Percentiles rank a stretch among this genome's conserved stretches.
These are phyloP conservation scores for Austroboletus olivaceoglutinosus DNA, from an alignment of 1,284 basidiomycete genomes.

Conservation along the genomic window DNA sequence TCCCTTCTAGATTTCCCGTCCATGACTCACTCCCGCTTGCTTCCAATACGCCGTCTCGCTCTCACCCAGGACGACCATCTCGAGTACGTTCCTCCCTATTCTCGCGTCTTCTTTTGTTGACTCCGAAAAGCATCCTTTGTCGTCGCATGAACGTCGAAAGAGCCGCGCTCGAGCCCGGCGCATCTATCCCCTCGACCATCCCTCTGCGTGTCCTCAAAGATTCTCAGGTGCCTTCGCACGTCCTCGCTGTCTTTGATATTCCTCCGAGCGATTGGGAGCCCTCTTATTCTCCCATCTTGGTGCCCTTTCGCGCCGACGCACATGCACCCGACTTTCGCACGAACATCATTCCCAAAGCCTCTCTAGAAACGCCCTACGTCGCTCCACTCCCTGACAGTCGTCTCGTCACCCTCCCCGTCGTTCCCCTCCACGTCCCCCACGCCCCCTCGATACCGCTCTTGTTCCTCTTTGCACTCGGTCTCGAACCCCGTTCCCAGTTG, in stretches of 20 bases:
- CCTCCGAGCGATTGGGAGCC: conserved; percentile 32
- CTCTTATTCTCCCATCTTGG: conserved; percentile 39
- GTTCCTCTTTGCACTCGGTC: conserved; percentile 32
- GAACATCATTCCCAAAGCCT: conserved; percentile 35
- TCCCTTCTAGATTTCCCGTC: conserved; percentile 11
- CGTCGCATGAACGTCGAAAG: conserved; percentile 46
- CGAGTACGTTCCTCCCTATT: conserved; percentile 35
- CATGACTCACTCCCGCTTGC: conserved; percentile 29
- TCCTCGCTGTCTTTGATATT: conserved; percentile 43
- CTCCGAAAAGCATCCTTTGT: conserved; percentile 41
- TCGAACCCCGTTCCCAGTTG: conserved; percentile 33
- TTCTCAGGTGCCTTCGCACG: conserved; percentile 47
- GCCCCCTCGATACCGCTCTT: conserved; percentile 34
- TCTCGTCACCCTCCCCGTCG: conserved; percentile 31
- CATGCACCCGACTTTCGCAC: conserved; percentile 43
- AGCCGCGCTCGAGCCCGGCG: conserved; percentile 24
- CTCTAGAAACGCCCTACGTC: conserved; percentile 33
- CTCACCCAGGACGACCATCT: conserved; percentile 36
- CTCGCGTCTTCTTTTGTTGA: conserved; percentile 9
- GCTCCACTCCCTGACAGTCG: conserved; percentile 11
- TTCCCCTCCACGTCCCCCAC: conserved; percentile 34
- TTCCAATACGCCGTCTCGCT: conserved; percentile 22
- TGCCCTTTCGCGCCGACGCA: conserved; percentile 45
- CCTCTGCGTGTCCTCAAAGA: conserved; percentile 42
- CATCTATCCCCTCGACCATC: conserved; percentile 38